These are phyloP conservation scores for Galerina marginata DNA, from an alignment of 768 basidiomycete species.

Conservation along the genomic window DNA sequence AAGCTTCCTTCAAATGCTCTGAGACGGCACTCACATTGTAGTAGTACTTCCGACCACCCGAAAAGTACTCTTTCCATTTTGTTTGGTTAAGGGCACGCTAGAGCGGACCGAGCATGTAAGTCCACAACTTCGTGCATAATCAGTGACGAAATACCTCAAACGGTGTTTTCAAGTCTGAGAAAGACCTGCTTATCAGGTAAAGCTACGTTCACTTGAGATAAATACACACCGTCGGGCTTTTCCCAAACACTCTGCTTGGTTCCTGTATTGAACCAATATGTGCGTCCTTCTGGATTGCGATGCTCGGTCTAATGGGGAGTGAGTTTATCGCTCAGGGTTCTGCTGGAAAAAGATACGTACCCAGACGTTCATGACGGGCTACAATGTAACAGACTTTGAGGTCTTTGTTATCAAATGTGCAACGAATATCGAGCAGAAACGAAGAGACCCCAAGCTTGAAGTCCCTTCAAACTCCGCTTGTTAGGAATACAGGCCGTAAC, in stretches of 20 bases:
- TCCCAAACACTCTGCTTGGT: slow-evolving; percentile 97
- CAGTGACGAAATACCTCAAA: slow-evolving; percentile 69
- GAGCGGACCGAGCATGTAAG: slow-evolving; percentile 14
- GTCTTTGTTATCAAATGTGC: too few relatives aligned
- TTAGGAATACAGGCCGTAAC: slow-evolving; percentile 1
- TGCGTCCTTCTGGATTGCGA: slow-evolving; percentile 94
- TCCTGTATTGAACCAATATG: slow-evolving; percentile 94
- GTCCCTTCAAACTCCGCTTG: not conserved
- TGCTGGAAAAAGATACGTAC: slow-evolving; percentile 26
- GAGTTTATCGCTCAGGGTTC: not conserved
- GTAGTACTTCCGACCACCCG: slow-evolving; percentile 89
- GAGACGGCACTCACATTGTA: slow-evolving; percentile 65
- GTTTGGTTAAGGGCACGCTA: slow-evolving; percentile 90
- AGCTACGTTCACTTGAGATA: not conserved
- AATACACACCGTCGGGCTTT: slow-evolving; percentile 84
- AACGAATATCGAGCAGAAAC: too few relatives aligned
- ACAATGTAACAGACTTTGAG: not conserved
- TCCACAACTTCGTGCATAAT: slow-evolving; percentile 10
- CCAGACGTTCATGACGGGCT: slow-evolving; percentile 38
- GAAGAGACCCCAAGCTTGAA: too few relatives aligned
- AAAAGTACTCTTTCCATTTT: slow-evolving; percentile 96
- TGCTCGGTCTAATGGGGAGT: slow-evolving; percentile 75
- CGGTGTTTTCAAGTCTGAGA: slow-evolving; percentile 82
- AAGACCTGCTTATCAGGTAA: slow-evolving; percentile 7
- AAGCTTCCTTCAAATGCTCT: not conserved